Conservation (phyloP, 768 basidiomycete genomes). For the Rhodotorula toruloides region DNA sequence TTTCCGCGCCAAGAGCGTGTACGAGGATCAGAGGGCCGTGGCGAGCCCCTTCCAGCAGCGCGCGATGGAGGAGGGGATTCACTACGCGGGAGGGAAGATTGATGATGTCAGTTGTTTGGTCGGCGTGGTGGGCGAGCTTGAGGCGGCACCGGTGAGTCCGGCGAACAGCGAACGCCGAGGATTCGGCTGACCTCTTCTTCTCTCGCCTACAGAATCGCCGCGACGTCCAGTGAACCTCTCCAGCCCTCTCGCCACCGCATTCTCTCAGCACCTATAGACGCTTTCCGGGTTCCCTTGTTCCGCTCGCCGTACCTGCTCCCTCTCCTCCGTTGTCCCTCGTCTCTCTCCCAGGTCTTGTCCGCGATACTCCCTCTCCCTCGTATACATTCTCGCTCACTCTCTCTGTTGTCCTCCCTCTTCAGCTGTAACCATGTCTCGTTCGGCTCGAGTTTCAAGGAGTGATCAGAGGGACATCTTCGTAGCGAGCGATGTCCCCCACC, state of each 20-base stretch:
- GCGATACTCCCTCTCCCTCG: too few species aligned
- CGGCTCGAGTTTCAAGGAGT: too few species aligned
- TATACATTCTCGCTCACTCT: too few species aligned
- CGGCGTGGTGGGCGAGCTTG: conserved; percentile 37
- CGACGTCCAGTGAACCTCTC: conserved; percentile 6
- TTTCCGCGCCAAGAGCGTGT: conserved; percentile 66
- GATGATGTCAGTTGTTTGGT: conserved; percentile 39
- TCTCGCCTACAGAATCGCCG: conserved; percentile 16
- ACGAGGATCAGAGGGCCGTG: conserved; percentile 50
- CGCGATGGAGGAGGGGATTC: conserved; percentile 42
- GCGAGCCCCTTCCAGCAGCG: conserved; percentile 43
- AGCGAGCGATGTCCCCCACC: too few species aligned
- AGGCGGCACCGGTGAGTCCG: conserved; percentile 33
- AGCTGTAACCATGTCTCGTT: too few species aligned
- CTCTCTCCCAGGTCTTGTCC: too few species aligned
- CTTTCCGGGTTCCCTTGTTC: neutral
- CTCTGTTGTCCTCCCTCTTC: too few species aligned
- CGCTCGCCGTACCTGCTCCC: neutral
- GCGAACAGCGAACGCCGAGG: too few species aligned
- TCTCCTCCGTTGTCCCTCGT: neutral
- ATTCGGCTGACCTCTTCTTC: too few species aligned
- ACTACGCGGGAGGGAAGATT: conserved; percentile 42
- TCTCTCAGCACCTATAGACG: neutral
- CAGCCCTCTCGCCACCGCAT: neutral
- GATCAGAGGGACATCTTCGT: too few species aligned